Base-by-base conservation (phyloP, 345 rosid genomes). In the Capsella bursapastoris region DNA sequence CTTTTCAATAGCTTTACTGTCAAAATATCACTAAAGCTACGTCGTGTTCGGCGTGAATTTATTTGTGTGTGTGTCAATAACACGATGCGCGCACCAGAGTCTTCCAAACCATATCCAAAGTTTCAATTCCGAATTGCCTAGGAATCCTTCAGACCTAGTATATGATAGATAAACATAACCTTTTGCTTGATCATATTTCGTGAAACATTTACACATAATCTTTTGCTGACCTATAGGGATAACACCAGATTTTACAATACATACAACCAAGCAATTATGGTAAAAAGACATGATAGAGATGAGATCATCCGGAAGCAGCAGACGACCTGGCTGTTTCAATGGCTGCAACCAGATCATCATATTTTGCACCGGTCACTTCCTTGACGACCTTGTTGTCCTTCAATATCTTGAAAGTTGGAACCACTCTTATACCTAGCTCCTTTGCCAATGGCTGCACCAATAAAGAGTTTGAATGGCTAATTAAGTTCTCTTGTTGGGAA, bases 391-490 rank as follows among this genome's bases (percentile, higher is more conserved):
- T 83, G 43, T 70, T 84, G 32, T 82, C 86, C 82, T 90, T 94
- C 18, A 94, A 88, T 59, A 94, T 86, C 86, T 94, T 91, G 85
- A 94, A 94, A 0, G 97, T 94, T 18, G 98, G 98, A 59, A 94
- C 97, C 76, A 91, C 97, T 82, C 80, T 88, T 78, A 91, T 67
- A 32, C 97, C 97, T n/a, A 94, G 89, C 89, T 94, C 98, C 79
- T 94, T 94, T 0, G 96, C 98, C 85, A 94, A 78, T 58, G 90
- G 78, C 98, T 94, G 84, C 83, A 83, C 40, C 73, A 49, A 31
- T 25, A 27, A 35, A 58, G 52, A 45, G 40, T 75, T 22, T 29
- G 59, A 18, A 55, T 37, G 7, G 4, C 49, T 28, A 22, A 22
- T 22, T 22, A 22, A 22, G 25, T 18, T 18, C 18, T 18, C 18